Evolutionary conservation across 371 early-diverging fungal genomes (phyloP).

Genomic region (Saksenaea oblongispora): DNA sequence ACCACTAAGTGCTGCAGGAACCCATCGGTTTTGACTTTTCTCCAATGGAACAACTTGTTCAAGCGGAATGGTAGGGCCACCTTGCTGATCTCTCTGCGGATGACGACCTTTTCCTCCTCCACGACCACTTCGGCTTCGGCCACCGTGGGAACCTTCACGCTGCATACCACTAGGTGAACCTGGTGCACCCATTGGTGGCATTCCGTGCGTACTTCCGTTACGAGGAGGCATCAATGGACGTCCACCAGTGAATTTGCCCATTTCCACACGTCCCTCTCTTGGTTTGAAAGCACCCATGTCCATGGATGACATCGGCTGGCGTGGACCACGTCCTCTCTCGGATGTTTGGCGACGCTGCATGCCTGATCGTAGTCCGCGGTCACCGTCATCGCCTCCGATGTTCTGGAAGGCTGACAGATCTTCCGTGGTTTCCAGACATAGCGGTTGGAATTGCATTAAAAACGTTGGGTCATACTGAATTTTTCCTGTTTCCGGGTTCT

Average conservation of each 20-base stretch:
- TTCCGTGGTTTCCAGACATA: constrained; percentile 67
- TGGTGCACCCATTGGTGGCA: constrained; percentile 27
- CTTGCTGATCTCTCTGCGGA: constrained; percentile 39
- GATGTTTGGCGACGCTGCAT: constrained; percentile 61
- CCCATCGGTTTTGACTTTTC: constrained; percentile 85
- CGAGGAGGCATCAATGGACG: constrained; percentile 48
- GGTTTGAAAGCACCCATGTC: constrained; percentile 49
- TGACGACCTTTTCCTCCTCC: constrained; percentile 48
- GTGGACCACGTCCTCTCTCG: constrained; percentile 54
- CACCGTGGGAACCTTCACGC: constrained; percentile 51
- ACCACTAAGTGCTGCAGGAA: constrained; percentile 51
- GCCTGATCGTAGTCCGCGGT: constrained; percentile 31
- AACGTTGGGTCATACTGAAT: constrained; percentile 72
- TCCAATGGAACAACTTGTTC: constrained; percentile 75
- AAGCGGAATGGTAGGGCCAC: constrained; percentile 62
- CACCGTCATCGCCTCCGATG: constrained; percentile 58
- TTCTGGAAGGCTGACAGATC: constrained; percentile 70
- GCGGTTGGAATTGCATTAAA: constrained; percentile 74
- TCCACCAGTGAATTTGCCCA: constrained; percentile 55
- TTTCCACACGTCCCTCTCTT: constrained; percentile 44
- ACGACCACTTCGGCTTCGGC: constrained; percentile 52
- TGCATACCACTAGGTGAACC: constrained; percentile 61
- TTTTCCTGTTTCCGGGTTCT: constrained; percentile 47
- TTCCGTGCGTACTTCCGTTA: constrained; percentile 50
- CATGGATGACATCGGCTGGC: constrained; percentile 44